Conservation (phyloP, 2,329 filamentous ascomycete genomes). For the Penicillium rolfsii region DNA sequence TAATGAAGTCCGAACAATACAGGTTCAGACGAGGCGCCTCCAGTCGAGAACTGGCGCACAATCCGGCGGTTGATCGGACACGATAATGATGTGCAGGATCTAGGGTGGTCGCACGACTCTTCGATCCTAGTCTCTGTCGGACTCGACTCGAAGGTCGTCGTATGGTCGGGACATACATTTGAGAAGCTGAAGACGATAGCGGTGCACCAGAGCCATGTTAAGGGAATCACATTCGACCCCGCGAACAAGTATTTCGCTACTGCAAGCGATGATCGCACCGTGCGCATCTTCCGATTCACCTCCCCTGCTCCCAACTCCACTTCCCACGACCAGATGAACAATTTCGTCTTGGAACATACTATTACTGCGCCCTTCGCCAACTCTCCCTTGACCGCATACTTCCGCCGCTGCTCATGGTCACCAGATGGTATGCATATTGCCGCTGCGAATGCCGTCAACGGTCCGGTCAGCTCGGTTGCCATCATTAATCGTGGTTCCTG, state of each 20-base stretch:
- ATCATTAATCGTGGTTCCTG: conserved; percentile 91
- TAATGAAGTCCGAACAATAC: conserved; percentile 21
- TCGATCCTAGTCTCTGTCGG: conserved; percentile 95
- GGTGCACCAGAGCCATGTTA: conserved; percentile 95
- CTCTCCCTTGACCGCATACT: conserved; percentile 94
- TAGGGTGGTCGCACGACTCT: conserved; percentile 95
- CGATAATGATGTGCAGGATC: conserved; percentile 97
- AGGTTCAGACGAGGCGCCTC: conserved; percentile 85
- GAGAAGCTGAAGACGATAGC: conserved; percentile 95
- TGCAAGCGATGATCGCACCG: conserved; percentile 92
- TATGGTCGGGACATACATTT: conserved; percentile 98
- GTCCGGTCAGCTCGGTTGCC: conserved; percentile 93
- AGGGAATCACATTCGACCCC: conserved; percentile 97
- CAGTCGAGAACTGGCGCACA: conserved; percentile 97
- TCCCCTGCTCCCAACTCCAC: conserved; percentile 88
- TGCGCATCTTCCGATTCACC: conserved; percentile 95
- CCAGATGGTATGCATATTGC: conserved; percentile 97
- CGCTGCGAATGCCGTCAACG: conserved; percentile 94
- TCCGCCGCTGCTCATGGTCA: conserved; percentile 94
- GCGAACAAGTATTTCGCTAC: conserved; percentile 99
- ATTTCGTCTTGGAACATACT: conserved; percentile 92
- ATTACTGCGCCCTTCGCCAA: conserved; percentile 85
- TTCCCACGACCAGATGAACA: conserved; percentile 93
- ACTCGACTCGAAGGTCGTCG: conserved; percentile 94
- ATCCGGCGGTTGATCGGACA: conserved; percentile 91